A percentile compares a stretch with the other conserved stretches of the same genome.
Conservation (phyloP, 495 filamentous ascomycete species). For the Cercophora sp. region DNA sequence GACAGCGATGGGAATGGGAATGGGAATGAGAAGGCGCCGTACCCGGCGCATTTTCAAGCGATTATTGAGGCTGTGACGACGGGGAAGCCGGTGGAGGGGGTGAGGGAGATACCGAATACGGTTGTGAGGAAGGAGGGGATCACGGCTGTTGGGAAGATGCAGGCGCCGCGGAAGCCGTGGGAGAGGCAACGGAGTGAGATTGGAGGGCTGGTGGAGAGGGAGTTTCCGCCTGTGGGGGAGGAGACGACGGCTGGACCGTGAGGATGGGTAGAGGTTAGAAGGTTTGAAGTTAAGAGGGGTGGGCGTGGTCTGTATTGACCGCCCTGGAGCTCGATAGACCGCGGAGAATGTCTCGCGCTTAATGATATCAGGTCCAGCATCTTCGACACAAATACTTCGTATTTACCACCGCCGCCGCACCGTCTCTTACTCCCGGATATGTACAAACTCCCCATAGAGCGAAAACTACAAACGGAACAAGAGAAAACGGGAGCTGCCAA, state of each 20-base stretch:
- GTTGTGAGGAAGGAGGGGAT: conserved; percentile 54
- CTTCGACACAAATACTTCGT: neutral
- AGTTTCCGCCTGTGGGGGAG: conserved; percentile 24
- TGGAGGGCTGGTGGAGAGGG: conserved; percentile 17
- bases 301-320: no score
- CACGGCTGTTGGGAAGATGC: conserved; percentile 31
- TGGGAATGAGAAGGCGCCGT: conserved; percentile 46
- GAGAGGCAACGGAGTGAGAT: conserved; percentile 22
- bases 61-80: conserved; percentile 85
- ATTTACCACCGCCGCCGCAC: neutral
- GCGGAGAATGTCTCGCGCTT: no score
- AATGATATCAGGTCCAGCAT: no score
- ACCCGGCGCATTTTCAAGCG: conserved; percentile 82
- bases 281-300: no score
- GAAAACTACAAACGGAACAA: conserved; percentile 4
- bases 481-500: neutral
- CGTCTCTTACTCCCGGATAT: conserved; percentile 7
- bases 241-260: no score
- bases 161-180: conserved; percentile 36
- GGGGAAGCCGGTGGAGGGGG: conserved; percentile 81
- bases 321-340: no score
- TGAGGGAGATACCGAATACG: conserved; percentile 82
- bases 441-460: conserved; percentile 7
- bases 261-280: no score
- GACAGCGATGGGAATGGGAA: conserved; percentile 27